Base-by-base conservation (phyloP, 1,284 basidiomycete genomes). In the Xerocomus nothofagi region DNA sequence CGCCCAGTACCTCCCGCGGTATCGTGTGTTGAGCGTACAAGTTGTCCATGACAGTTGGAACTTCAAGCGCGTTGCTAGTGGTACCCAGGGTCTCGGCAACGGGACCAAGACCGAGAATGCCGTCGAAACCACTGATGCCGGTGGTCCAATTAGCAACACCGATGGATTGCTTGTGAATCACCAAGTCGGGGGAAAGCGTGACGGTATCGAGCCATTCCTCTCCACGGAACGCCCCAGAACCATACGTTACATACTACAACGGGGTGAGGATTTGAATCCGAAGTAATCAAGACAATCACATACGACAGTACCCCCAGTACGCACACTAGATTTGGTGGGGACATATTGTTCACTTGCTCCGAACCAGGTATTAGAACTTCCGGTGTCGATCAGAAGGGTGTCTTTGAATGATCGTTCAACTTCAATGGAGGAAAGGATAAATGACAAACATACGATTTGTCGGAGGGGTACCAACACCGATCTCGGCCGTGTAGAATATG, bases 31-130 rank as follows among this genome's bases (percentile, higher is more conserved):
- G 70, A 18, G 55, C 32, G 51, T 65, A 68, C 11, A 77, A 65
- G 49, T 74, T 78, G 57, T 78, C 70, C 14, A 66, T 71, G 30
- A 79, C 68, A 7, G 75, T 78, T n/a, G 72, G 69, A 33, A 74
- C 67, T 53, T 56, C 51, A 1, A 21, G 9, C 12, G 48, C 18
- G 30, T 55, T 47, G 27, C 32, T 44, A 21, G 63, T 64, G 9
- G 71, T 72, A 52, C 71, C 71, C n/a, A 57, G 3, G 8, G 81
- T 81, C 47, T 83, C 69, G 59, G 73, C 74, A 10, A 72, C 69
- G 9, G 82, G 81, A n/a, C 79, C 79, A 34, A 80, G 71, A 57
- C 81, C 81, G 24, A 82, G 70, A 54, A 84, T 80, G 15, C 81
- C 80, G 49, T 82, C 80, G 30, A 79, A 65, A 30, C 58, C 72